These are phyloP conservation scores for Aristolochia californica DNA, from an alignment of 164 flowering plant species.

Conservation along the genomic window DNA sequence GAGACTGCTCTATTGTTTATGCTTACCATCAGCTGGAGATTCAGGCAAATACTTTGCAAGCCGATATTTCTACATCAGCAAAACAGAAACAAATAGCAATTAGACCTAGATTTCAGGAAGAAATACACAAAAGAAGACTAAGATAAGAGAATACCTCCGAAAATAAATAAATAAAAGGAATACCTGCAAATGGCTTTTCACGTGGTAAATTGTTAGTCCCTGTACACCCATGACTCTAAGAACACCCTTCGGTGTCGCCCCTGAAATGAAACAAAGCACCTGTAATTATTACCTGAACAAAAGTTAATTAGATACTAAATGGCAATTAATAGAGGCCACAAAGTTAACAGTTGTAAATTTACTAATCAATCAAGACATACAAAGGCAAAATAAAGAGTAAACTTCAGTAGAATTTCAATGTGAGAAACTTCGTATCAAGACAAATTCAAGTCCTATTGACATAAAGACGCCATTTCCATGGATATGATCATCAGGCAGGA, in stretches of 20 bases:
- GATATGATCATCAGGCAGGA: too few relatives aligned
- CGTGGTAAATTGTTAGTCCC: constrained; percentile 68
- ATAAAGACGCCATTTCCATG: too few relatives aligned
- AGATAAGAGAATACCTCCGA: too few relatives aligned
- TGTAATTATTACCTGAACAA: neutral
- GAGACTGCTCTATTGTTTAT: constrained; percentile 5
- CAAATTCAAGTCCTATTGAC: too few relatives aligned
- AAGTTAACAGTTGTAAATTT: neutral
- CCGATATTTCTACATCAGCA: constrained; percentile 43
- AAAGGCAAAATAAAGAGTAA: too few relatives aligned
- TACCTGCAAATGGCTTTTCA: constrained; percentile 73
- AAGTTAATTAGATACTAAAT: neutral
- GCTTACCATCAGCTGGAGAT: constrained; percentile 49
- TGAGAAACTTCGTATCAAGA: too few relatives aligned
- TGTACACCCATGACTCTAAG: constrained; percentile 68
- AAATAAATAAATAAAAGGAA: neutral
- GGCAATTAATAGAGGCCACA: neutral
- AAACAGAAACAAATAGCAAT: neutral
- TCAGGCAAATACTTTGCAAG: constrained; percentile 63
- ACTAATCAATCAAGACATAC: neutral
- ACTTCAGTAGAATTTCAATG: too few relatives aligned
- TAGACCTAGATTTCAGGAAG: too few relatives aligned
- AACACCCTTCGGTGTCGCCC: constrained; percentile 76
- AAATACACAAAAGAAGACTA: neutral
- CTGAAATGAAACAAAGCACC: constrained; percentile 19